Base-by-base conservation (phyloP, 345 rosid species). In the Luvunga scandens region DNA sequence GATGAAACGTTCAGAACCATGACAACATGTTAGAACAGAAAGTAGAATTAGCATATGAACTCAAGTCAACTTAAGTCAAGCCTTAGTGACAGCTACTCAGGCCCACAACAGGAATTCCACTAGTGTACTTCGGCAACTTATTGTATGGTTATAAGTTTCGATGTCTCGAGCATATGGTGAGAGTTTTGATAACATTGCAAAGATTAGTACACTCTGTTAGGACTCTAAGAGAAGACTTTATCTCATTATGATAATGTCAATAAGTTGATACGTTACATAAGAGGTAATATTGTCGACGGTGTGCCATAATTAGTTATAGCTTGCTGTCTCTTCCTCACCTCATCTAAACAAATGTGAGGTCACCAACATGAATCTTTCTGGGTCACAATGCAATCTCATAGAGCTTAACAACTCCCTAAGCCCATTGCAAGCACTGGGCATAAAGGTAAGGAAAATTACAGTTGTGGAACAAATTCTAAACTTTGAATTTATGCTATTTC, bases 1-100 rank as follows among this genome's bases (percentile, higher is more conserved):
- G 75, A 80, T 75, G 57, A 81, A 84, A 77, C 77, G 72, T 56
- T 12, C 69, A 48, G 71, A 65, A 77, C 33, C 79, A 60, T 22
- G 31, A 76, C 5, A 39, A 53, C 38, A 57, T 6, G 36, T 38
- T 33, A 64, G 27, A 69, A 38, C 36, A 25, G 69, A 62, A 9
- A 73, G 62, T 21, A 77, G 25, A 24, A 42, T 38, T 60, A 16
- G 66, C 69, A 71, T 64, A 31, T 36, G 9, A 8, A 73, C 27
- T 36, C 74, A 66, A 57, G 24, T 63, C 31, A 50, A 66, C 42
- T 75, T 38, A 33, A 62, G 63, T 62, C 18, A 38, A 28, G 36
- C 65, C 55, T 13, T 25, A 69, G 8, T 48, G 59, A 28, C 72
- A 45, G 16, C 36, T 16, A 42, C 55, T 24, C 33, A 24, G 50